A percentile compares a stretch with the other conserved stretches of the same genome.
Conservation (phyloP, 73 alveolate species). For the Breviolum minutum region DNA sequence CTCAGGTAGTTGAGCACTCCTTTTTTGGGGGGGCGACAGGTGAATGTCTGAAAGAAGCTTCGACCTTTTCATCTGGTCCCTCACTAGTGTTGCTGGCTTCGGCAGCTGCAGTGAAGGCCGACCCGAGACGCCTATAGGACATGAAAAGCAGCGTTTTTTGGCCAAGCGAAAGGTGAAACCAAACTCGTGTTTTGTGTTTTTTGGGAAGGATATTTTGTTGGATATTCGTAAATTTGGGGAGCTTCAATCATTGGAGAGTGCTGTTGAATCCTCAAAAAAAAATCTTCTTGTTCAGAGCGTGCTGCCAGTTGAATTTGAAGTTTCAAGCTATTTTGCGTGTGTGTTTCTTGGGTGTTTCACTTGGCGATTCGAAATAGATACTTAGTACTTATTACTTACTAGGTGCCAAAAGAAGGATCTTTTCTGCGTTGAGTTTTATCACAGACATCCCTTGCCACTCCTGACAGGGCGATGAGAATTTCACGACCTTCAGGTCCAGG, state of each 20-base stretch:
- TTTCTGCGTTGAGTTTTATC: background rate
- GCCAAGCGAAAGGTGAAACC: background rate
- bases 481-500: slow-evolving; percentile 59
- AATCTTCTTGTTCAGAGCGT: no score
- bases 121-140: background rate
- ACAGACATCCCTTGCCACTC: background rate
- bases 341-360: no score
- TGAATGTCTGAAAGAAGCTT: slow-evolving; percentile 54
- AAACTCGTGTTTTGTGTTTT: background rate
- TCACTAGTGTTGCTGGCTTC: slow-evolving; percentile 41
- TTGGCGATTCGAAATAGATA: no score
- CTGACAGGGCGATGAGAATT: slow-evolving; percentile 50
- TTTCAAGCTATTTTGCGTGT: no score
- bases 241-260: no score
- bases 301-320: no score
- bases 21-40: background rate
- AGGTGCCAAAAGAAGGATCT: background rate
- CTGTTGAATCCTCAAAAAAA: no score
- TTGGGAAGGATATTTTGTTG: no score
- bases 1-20: background rate
- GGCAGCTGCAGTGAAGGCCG: slow-evolving; percentile 59
- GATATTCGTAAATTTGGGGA: background rate
- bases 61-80: slow-evolving; percentile 45
- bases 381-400: no score
- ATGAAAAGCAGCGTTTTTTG: no score